A percentile compares a stretch with the other conserved stretches of the same genome.
These are phyloP conservation scores for Noccaea bulbosa DNA, from an alignment of 345 rosid genomes.

Conservation along the genomic window DNA sequence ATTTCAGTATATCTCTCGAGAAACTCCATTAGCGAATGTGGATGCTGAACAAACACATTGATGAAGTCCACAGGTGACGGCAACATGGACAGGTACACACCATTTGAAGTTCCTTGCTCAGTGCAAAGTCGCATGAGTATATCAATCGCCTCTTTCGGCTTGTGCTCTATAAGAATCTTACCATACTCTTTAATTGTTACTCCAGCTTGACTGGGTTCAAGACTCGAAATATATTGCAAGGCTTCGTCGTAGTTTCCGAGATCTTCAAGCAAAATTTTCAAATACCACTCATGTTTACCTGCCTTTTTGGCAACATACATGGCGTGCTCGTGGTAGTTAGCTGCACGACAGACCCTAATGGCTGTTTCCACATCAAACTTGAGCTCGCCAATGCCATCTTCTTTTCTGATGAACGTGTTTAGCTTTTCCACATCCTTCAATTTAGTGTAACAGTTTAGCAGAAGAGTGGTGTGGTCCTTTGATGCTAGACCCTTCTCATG, in stretches of 20 bases:
- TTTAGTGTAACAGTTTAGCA: conserved; percentile 94
- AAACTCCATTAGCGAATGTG: conserved; percentile 83
- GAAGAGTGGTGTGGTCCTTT: conserved; percentile 97
- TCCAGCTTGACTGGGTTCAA: conserved; percentile 97
- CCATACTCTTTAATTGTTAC: conserved; percentile 95
- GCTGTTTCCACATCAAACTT: conserved; percentile 98
- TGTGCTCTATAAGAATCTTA: conserved; percentile 92
- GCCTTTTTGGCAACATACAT: conserved; percentile 99
- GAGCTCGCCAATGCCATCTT: conserved; percentile 89
- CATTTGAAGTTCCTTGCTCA: conserved; percentile 71
- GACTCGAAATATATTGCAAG: conserved; percentile 85
- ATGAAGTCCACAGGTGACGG: conserved; percentile 99
- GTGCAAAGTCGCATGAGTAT: conserved; percentile 92
- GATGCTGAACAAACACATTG: conserved; percentile 85
- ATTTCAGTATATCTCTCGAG: conserved; percentile 78
- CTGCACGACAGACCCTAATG: conserved; percentile 96
- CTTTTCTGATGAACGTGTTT: conserved; percentile 86
- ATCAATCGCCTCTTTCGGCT: conserved; percentile 78
- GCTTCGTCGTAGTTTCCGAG: conserved; percentile 96
- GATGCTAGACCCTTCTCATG: conserved; percentile 98
- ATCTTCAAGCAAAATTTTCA: conserved; percentile 93
- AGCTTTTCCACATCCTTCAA: conserved; percentile 94
- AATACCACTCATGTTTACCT: conserved; percentile 92
- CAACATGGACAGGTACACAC: conserved; percentile 75
- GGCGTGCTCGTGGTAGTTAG: conserved; percentile 97